These are phyloP conservation scores for Suillus tomentosus DNA, from an alignment of 768 basidiomycete species.

Conservation along the genomic window DNA sequence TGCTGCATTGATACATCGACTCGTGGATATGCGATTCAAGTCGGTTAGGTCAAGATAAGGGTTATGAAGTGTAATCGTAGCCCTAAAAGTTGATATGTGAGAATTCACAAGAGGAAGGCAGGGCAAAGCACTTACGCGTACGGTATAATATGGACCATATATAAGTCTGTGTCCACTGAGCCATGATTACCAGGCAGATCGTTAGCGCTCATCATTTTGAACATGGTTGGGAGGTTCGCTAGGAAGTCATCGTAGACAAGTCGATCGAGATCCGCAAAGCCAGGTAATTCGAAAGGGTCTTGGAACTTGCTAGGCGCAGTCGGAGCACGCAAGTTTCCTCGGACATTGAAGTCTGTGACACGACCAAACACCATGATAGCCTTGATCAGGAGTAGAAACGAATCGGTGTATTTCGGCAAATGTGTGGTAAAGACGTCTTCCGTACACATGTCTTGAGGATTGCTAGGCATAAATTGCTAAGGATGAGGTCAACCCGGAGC, in stretches of 20 bases:
- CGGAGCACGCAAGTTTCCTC: constrained; percentile 67
- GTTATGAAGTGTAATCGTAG: constrained; percentile 85
- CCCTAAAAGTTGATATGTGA: constrained; percentile 45
- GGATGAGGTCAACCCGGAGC: constrained; percentile 9
- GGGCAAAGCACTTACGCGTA: constrained; percentile 64
- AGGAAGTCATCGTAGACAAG: constrained; percentile 70
- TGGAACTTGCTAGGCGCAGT: constrained; percentile 69
- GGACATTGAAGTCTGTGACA: constrained; percentile 84
- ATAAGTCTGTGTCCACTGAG: constrained; percentile 77
- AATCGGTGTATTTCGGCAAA: constrained; percentile 77
- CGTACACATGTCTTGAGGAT: constrained; percentile 72
- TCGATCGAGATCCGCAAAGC: constrained; percentile 70
- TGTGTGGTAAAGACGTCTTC: constrained; percentile 70
- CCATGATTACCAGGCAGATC: constrained; percentile 57
- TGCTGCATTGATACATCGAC: constrained; percentile 74
- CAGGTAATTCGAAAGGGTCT: constrained; percentile 67
- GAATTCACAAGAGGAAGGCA: constrained; percentile 10
- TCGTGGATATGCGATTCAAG: constrained; percentile 61
- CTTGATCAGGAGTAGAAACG: constrained; percentile 81
- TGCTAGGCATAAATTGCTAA: constrained; percentile 63
- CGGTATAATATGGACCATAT: constrained; percentile 84
- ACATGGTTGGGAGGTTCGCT: constrained; percentile 66
- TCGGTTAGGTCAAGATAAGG: constrained; percentile 78
- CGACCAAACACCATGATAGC: constrained; percentile 82
- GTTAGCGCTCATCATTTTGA: constrained; percentile 55